Conservation (phyloP, 306 rosid species). For the Potentilla sterilis region DNA sequence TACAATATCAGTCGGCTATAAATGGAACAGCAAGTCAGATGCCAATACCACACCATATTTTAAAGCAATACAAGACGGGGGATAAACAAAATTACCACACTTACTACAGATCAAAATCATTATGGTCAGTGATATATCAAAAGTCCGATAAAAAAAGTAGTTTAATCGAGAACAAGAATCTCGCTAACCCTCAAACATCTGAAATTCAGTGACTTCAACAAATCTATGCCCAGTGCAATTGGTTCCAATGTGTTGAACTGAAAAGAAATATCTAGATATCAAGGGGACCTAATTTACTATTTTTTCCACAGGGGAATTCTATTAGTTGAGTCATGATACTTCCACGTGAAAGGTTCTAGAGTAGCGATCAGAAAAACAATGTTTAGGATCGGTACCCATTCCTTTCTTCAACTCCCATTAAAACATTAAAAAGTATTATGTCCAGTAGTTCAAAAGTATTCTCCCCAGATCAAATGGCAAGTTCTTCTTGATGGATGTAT, state of each 20-base stretch:
- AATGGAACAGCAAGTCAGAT: not conserved
- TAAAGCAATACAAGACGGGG: not conserved
- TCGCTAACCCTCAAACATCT: not conserved
- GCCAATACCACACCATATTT: not conserved
- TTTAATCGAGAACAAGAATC: not conserved
- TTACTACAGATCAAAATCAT: not conserved
- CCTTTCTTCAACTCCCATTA: slow-evolving; percentile 6
- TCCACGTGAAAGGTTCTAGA: too few species aligned
- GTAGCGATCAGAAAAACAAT: not conserved
- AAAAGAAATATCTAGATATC: not conserved
- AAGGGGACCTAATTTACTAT: too few species aligned
- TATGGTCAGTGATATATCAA: not conserved
- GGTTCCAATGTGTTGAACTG: not conserved
- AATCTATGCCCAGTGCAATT: not conserved
- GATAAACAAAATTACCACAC: not conserved
- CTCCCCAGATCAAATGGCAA: not conserved
- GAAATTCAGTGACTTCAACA: not conserved
- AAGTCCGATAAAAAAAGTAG: not conserved
- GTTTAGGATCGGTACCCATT: not conserved
- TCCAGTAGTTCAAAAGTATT: too few species aligned
- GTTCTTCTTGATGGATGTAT: not conserved
- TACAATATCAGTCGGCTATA: not conserved
- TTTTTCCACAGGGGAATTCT: too few species aligned
- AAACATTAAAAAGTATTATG: not conserved
- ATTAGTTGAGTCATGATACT: too few species aligned